Conservation (phyloP, 306 rosid species). For the Lathyrus tuberosus region DNA sequence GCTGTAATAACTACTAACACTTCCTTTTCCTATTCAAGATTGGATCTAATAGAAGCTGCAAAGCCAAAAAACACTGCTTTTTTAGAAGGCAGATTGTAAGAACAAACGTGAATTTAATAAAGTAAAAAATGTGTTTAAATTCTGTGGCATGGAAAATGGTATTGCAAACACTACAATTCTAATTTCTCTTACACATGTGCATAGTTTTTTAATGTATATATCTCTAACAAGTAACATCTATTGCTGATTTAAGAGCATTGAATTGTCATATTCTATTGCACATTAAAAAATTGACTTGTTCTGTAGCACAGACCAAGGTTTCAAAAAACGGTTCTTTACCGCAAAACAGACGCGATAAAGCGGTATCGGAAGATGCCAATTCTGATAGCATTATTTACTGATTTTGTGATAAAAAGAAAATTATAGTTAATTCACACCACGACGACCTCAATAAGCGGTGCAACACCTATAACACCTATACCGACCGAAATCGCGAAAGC, state of each 20-base stretch:
- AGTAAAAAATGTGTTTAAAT: not conserved
- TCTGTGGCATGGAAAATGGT: not conserved
- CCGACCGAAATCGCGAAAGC: no score
- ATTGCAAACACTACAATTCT: not conserved
- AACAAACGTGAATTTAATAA: not conserved
- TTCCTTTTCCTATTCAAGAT: conserved; percentile 14
- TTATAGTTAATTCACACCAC: no score
- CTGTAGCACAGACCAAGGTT: no score
- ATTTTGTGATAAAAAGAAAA: no score
- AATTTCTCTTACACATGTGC: not conserved
- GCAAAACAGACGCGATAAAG: no score
- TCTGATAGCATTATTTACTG: no score
- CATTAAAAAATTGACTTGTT: not conserved
- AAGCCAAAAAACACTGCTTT: not conserved
- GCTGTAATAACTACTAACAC: not conserved
- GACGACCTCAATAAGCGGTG: no score
- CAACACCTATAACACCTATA: no score
- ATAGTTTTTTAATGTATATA: conserved; percentile 4
- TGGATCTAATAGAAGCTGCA: not conserved
- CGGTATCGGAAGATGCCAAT: no score
- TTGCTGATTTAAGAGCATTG: not conserved
- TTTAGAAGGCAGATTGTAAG: not conserved
- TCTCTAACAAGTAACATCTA: conserved; percentile 1
- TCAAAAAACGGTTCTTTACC: no score
- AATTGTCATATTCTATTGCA: conserved; percentile 4